Percentiles rank a stretch among this genome's conserved stretches.
These are phyloP conservation scores for Umbelopsis sp. DNA, from an alignment of 192 early-diverging fungal genomes.

Conservation along the genomic window DNA sequence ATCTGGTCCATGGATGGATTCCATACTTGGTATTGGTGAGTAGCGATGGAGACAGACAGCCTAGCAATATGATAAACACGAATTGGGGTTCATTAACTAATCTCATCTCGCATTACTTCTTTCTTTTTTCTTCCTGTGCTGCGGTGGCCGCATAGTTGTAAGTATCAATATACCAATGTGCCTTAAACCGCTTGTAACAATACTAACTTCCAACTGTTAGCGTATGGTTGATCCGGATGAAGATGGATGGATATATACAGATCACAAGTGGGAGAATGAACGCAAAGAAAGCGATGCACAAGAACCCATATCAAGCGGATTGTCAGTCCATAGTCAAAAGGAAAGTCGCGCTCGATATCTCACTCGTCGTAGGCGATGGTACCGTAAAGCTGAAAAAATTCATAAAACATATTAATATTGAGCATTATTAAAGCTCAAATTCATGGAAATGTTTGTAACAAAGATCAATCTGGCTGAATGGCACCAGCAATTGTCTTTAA, in stretches of 20 bases:
- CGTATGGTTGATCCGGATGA: constrained; percentile 35
- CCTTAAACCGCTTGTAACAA: not conserved
- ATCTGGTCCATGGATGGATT: constrained; percentile 38
- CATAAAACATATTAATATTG: not conserved
- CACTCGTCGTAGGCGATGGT: constrained; percentile 3
- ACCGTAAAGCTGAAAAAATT: not conserved
- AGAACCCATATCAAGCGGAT: not conserved
- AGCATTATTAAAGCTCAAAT: not conserved
- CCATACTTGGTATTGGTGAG: constrained; percentile 31
- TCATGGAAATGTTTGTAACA: not conserved
- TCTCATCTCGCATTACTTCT: not conserved
- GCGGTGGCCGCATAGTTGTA: not conserved
- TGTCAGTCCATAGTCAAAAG: not conserved
- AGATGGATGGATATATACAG: constrained; percentile 43
- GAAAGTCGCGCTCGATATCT: not conserved
- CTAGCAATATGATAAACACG: not conserved
- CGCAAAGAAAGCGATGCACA: constrained; percentile 6
- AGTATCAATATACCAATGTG: not conserved
- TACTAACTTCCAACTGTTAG: not conserved
- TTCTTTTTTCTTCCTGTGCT: not conserved
- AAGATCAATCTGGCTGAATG: not conserved
- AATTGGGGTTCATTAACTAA: not conserved
- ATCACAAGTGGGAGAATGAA: constrained; percentile 39
- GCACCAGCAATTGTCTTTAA: not conserved
- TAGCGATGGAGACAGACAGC: not conserved